Percentiles rank a stretch among this genome's conserved stretches.
phyloP scores from a whole-genome alignment of 139 green algal genomes.

The Closterium sp. region DNA sequence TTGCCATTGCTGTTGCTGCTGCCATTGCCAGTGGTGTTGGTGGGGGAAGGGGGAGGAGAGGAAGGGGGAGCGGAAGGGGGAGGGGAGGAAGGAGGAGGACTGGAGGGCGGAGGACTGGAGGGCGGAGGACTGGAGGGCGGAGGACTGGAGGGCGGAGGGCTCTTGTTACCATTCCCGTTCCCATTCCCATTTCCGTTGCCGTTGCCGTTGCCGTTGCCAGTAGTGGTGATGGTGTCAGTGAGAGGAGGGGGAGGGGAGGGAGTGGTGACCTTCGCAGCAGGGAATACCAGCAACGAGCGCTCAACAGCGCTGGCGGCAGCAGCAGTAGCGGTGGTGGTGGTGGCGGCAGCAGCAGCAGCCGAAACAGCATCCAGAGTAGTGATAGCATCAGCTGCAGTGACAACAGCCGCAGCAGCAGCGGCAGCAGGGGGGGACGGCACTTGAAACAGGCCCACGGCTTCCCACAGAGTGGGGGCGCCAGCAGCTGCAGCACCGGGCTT shows the following conservation, averaged over 20 bases:
- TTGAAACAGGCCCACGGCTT: neutral
- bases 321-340: neutral
- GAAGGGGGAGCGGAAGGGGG: too few species aligned
- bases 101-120: too few species aligned
- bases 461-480: neutral
- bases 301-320: neutral
- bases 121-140: too few species aligned
- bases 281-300: too few species aligned
- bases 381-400: too few species aligned
- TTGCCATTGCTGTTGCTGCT: neutral
- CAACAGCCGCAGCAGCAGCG: neutral
- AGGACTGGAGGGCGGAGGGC: too few species aligned
- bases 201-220: neutral
- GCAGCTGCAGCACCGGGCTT: neutral
- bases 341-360: neutral
- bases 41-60: too few species aligned
- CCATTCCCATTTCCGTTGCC: neutral
- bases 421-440: neutral
- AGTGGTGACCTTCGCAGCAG: too few species aligned
- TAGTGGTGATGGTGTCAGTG: neutral
- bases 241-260: neutral
- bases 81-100: too few species aligned
- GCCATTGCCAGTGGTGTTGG: too few species aligned
- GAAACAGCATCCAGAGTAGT: too few species aligned
- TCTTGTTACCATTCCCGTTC: neutral